Base-by-base conservation (phyloP, 768 basidiomycete genomes). In the Wakefieldia striispora region DNA sequence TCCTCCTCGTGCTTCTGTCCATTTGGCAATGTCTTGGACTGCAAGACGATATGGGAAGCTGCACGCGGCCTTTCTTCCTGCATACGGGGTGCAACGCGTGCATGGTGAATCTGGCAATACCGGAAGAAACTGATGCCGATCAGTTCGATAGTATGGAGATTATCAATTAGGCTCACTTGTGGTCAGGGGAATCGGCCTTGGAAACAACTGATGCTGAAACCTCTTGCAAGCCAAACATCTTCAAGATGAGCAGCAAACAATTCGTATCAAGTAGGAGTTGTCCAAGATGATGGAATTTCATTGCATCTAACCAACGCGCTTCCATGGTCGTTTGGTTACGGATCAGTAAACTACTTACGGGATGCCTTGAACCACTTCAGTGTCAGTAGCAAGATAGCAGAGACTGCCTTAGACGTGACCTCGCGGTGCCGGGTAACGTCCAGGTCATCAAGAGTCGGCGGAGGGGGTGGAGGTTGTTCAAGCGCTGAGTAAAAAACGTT, bases 311-410 rank as follows among this genome's bases (percentile, higher is more conserved):
- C 23, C 45, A 35, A 47, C 34, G 33, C 43, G 23, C 20, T 35
- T 50, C 39, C 45, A 26, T 53, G 19, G 27, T 1, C 38, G 43
- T 16, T 17, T 24, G 7, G 8, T 16, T 40, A 23, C 40, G 40
- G 26, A 47, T 20, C 23, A 38, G 19, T 16, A 35, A 43, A 41
- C 40, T 10, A 78, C 93, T 67, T 58, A 97, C 95, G 97, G 43
- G 95, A 97, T 20, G 89, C 90, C 70, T 98, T 98, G 77, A 97
- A 95, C 97, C 97, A 99, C 67, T 98, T 97, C 57, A 99, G 68
- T 2, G 89, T 81, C 33, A 97, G 73, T 6, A 98, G 70, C 23
- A 99, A 69, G 49, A 98, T 97, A 1, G 94, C 95, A 13, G 97
- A 97, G 4, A 97, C 91, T 0, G 94, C 94, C 67, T 99, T 99